Base-by-base conservation (phyloP, 2,329 filamentous ascomycete species). In the Colletotrichum navitas region DNA sequence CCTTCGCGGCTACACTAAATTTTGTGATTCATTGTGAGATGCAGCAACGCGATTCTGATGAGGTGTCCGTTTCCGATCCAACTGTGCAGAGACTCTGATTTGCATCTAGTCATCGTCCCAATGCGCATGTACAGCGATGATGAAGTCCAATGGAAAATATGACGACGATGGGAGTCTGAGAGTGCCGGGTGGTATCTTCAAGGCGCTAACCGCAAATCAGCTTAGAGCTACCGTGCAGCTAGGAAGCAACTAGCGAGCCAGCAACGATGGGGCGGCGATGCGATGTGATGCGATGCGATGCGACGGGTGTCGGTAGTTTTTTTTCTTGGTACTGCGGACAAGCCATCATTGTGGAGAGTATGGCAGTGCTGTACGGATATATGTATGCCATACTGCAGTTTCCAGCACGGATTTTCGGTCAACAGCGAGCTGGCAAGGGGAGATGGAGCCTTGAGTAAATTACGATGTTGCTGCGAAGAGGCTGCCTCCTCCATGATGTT, bases 401-500 rank as follows among this genome's bases (percentile, higher is more conserved):
- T n/a, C 2, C 43, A 55, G 12, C 36, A 32, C 41, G 49, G 10
- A 45, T 26, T 63, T 21, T 55, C 36, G 51, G 49, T 34, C 49
- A 51, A n/a, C 32, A 51, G 45, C 14, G 14, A 62, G 12, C 14
- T 52, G 29, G n/a, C 2, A 21, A 16, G 32, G 14, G n/a, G 45
- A 36, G 24, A 49, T 29, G 45, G 24, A 36, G 34, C 47, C 24
- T 29, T n/a, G 32, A 36, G 12, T 59, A 60, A 55, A 71, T 72
- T 69, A 65, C 60, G 60, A 64, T 60, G 69, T 69, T 64, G 47
- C 69, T 64, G 54, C 32, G 45, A 41, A 39, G 32, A 41, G 24
- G 18, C 65, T 11, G 55, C 18, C 34, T 59, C 36, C 54, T 59
- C 36, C 54, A 47, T 49, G 41, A 47, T 49, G 41, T 36, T 29